Evolutionary conservation across 2,329 filamentous ascomycete species (phyloP).

Genomic region (Aureobasidium namibiae): DNA sequence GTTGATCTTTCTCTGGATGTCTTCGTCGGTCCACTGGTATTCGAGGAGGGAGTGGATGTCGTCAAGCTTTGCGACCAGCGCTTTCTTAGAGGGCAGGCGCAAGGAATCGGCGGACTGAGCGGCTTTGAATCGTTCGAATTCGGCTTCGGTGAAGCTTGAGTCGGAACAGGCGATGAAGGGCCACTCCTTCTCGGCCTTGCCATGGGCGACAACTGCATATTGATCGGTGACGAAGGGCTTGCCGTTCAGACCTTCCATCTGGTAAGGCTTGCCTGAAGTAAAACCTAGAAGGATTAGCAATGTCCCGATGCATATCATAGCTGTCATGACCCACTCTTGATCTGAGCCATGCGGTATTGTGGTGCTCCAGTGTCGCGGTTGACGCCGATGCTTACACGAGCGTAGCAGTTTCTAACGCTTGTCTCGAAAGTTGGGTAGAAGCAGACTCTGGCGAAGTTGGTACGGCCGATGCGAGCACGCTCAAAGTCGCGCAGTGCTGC

Average conservation of each 20-base stretch:
- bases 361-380: slow-evolving; percentile 61
- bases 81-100: slow-evolving; percentile 63
- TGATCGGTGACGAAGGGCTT: slow-evolving; percentile 76
- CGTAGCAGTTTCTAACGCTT: slow-evolving; percentile 74
- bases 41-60: slow-evolving; percentile 74
- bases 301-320: not conserved
- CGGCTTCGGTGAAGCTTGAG: slow-evolving; percentile 65
- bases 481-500: slow-evolving; percentile 76
- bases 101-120: slow-evolving; percentile 65
- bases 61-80: slow-evolving; percentile 62
- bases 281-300: slow-evolving; percentile 45
- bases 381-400: slow-evolving; percentile 73
- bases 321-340: slow-evolving; percentile 57
- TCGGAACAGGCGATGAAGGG: slow-evolving; percentile 90
- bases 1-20: slow-evolving; percentile 70
- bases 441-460: slow-evolving; percentile 82
- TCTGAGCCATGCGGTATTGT: slow-evolving; percentile 78
- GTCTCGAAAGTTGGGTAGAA: slow-evolving; percentile 87
- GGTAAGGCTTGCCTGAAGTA: slow-evolving; percentile 70
- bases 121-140: slow-evolving; percentile 74
- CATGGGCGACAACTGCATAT: slow-evolving; percentile 74
- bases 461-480: slow-evolving; percentile 72
- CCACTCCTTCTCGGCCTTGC: slow-evolving; percentile 74
- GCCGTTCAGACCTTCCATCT: slow-evolving; percentile 65
- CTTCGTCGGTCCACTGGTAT: slow-evolving; percentile 72